These are phyloP conservation scores for Mycena olivaceomarginata DNA, from an alignment of 768 basidiomycete genomes.

Conservation along the genomic window DNA sequence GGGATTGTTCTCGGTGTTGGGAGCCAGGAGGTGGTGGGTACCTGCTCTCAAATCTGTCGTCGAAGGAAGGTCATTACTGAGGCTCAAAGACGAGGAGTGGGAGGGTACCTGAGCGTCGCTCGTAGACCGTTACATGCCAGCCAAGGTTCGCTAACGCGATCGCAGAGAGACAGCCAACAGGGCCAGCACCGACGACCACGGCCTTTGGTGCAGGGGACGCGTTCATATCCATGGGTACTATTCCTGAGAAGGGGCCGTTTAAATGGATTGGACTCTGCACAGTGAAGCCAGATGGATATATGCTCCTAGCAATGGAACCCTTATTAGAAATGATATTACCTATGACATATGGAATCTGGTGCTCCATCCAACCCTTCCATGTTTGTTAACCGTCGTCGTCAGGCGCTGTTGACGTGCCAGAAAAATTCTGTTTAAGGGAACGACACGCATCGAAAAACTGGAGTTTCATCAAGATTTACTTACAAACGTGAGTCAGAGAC, in stretches of 20 bases:
- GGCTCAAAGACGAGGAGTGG: not conserved
- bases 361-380: not conserved
- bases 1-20: slow-evolving; percentile 15
- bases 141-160: slow-evolving; percentile 80
- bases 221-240: not conserved
- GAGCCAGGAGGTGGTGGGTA: not conserved
- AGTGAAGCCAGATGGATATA: not conserved
- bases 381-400: not conserved
- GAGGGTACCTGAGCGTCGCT: slow-evolving; percentile 69
- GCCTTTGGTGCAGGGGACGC: slow-evolving; percentile 28
- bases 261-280: not conserved
- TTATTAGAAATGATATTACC: slow-evolving; percentile 4
- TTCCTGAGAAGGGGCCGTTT: not conserved
- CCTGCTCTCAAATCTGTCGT: not conserved
- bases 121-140: slow-evolving; percentile 78
- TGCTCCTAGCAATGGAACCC: not conserved
- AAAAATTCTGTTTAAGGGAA: not conserved
- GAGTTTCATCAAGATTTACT: not conserved
- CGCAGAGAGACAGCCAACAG: slow-evolving; percentile 85
- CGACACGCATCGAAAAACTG: not conserved
- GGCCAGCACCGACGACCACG: slow-evolving; percentile 62
- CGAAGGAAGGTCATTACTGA: not conserved
- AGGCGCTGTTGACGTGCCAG: not conserved
- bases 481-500: not conserved
- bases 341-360: not conserved